Evolutionary conservation across 2,329 filamentous ascomycete genomes (phyloP), one percentile per base, ranked within the genome.

Genomic region (Coniella vitis): DNA sequence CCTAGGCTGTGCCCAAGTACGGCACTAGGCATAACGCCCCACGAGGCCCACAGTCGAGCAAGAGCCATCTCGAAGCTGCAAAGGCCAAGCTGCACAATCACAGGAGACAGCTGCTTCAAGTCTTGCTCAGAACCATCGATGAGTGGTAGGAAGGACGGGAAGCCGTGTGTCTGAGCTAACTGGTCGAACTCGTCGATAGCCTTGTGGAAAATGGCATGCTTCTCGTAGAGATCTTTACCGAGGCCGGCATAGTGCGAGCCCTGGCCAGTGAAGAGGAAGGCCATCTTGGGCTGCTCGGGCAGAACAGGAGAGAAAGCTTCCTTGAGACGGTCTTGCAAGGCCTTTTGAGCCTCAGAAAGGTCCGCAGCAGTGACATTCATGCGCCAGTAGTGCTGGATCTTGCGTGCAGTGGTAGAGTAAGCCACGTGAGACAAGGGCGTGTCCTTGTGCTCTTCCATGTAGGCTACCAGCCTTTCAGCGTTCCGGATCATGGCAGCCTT

Each of bases 331-430:
- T 65, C 61, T 49, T 61, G 60, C 42, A 79, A 66, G 17, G 67
- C 67, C 29, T 58, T 60, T 54, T 67, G 65, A 1, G 73, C 71
- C 53, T 75, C 72, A 0, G 58, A 47, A 3, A 74, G 54, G 46
- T 67, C 66, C 5, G 63, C 60, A 0, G 68, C 73, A 3, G 68
- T 62, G 38, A 76, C 69, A 37, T 70, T 73, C 61, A 79, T 69
- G 22, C 79, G 72, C 67, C 74, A 77, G 56, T 73, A 69, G 61
- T 82, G 75, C 54, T 84, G 81, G 10, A 79, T 74, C 38, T 76
- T 74, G 19, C 83, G 75, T 13, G 84, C 85, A 4, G 83, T 86
- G 0, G 79, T 82, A 1, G 81, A 84, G 63, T 87, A 87, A 0
- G 83, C 76, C 2, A 87, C 64, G 51, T 79, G 69, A 1, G 74